Conservation (phyloP, 768 basidiomycete species). For the Suillus variegatus region DNA sequence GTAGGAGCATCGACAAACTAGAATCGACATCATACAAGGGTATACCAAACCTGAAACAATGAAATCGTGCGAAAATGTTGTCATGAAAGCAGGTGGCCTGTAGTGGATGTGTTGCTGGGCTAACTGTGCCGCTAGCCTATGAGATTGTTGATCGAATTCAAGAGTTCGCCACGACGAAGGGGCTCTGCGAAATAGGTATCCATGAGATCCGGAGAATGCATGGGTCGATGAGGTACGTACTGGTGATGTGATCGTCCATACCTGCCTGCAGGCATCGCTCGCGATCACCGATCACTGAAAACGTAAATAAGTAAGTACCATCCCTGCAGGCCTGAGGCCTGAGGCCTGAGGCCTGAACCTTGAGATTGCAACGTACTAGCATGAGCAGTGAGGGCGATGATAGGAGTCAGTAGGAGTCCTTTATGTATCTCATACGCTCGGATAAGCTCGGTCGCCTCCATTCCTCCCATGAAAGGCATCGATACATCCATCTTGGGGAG, state of each 20-base stretch:
- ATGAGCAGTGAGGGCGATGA: constrained; percentile 96
- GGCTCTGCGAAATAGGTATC: constrained; percentile 55
- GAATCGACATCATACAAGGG: background rate
- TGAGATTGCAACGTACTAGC: constrained; percentile 65
- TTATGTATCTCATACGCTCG: constrained; percentile 79
- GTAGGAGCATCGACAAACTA: background rate
- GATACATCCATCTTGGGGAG: constrained; percentile 88
- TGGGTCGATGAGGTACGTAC: constrained; percentile 42
- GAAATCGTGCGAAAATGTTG: constrained; percentile 10
- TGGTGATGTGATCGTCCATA: constrained; percentile 84
- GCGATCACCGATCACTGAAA: constrained; percentile 83
- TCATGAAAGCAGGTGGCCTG: constrained; percentile 33
- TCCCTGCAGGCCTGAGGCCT: too few relatives aligned
- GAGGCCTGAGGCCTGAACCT: too few relatives aligned
- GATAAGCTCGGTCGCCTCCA: constrained; percentile 95
- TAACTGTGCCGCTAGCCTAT: constrained; percentile 59
- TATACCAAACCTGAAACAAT: background rate
- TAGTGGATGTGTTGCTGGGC: constrained; percentile 30
- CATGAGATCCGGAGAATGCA: background rate
- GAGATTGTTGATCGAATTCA: constrained; percentile 81
- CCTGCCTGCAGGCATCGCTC: constrained; percentile 77
- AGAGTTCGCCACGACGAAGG: constrained; percentile 71
- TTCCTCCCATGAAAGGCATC: constrained; percentile 98
- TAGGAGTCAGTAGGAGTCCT: constrained; percentile 76
- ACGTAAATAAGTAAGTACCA: constrained; percentile 12